Evolutionary conservation across 768 basidiomycete genomes (phyloP).

Genomic region (Lactifluus echinatus): DNA sequence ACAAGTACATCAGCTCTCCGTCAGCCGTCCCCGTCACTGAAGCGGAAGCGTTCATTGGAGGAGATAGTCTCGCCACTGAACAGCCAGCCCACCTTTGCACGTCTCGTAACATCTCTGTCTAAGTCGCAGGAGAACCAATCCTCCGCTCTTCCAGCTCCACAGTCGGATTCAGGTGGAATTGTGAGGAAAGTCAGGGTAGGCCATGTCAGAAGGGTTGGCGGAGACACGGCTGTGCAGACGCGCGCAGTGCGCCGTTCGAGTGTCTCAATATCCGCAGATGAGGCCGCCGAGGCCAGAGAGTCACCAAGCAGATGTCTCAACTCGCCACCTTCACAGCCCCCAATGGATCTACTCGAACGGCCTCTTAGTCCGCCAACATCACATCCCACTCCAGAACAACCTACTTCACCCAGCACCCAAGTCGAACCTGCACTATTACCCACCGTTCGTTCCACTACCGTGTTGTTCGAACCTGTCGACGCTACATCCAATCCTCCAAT

Average conservation of each 20-base stretch:
- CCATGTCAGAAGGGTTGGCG: slow-evolving; percentile 6
- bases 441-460: not conserved
- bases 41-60: slow-evolving; percentile 11
- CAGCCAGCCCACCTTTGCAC: slow-evolving; percentile 7
- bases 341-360: not conserved
- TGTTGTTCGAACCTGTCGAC: not conserved
- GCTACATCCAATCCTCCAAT: not conserved
- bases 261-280: not conserved
- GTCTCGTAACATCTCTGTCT: slow-evolving; percentile 1
- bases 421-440: not conserved
- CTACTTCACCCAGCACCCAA: not conserved
- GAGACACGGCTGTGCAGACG: not conserved
- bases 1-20: not conserved
- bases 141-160: not conserved
- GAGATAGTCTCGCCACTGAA: not conserved
- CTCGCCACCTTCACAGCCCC: slow-evolving; percentile 1
- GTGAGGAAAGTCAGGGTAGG: slow-evolving; percentile 4
- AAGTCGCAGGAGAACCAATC: not conserved
- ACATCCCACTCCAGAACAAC: not conserved
- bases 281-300: not conserved
- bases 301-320: not conserved
- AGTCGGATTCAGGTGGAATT: not conserved
- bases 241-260: not conserved
- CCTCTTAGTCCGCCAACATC: not conserved
- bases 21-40: slow-evolving; percentile 13